phyloP scores from a whole-genome alignment of 495 filamentous ascomycete species.

The Cairneyella variabilis region DNA sequence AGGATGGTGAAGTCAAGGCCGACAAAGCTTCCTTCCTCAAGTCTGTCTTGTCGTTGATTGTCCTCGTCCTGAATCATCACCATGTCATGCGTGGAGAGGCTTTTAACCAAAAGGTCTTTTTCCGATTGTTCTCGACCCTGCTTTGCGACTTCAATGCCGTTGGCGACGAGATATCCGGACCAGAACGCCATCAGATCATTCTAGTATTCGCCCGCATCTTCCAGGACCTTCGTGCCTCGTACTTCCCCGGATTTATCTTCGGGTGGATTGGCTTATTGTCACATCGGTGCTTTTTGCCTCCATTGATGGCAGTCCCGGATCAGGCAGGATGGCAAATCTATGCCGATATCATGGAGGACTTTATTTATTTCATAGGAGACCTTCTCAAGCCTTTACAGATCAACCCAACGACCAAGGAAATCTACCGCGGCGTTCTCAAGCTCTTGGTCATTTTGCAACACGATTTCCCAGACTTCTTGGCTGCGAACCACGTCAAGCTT shows the following conservation, averaged over 20 bases:
- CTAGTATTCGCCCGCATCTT: slow-evolving; percentile 72
- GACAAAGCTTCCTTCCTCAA: slow-evolving; percentile 67
- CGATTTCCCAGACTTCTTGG: slow-evolving; percentile 90
- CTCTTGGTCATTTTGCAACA: slow-evolving; percentile 83
- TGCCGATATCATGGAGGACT: slow-evolving; percentile 68
- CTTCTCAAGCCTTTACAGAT: slow-evolving; percentile 72
- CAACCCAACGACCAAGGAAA: slow-evolving; percentile 67
- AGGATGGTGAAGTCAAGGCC: slow-evolving; percentile 50
- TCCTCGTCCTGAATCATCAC: slow-evolving; percentile 81
- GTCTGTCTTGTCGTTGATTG: slow-evolving; percentile 66
- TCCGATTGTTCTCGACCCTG: slow-evolving; percentile 82
- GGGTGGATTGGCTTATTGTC: slow-evolving; percentile 78
- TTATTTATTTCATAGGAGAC: slow-evolving; percentile 72
- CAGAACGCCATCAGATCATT: slow-evolving; percentile 59
- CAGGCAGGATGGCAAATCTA: slow-evolving; percentile 72
- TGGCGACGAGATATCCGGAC: slow-evolving; percentile 33
- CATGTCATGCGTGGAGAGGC: slow-evolving; percentile 74
- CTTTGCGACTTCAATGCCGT: slow-evolving; percentile 55
- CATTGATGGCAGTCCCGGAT: slow-evolving; percentile 65
- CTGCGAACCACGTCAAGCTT: slow-evolving; percentile 79
- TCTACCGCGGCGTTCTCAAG: slow-evolving; percentile 81
- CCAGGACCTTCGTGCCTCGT: slow-evolving; percentile 66
- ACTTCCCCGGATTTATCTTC: slow-evolving; percentile 78
- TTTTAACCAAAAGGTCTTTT: slow-evolving; percentile 87
- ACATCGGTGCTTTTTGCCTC: slow-evolving; percentile 84